Percentiles rank a stretch among this genome's conserved stretches.
These are phyloP conservation scores for Leucocoprinus birnbaumii DNA, from an alignment of 768 basidiomycete genomes.

Conservation along the genomic window DNA sequence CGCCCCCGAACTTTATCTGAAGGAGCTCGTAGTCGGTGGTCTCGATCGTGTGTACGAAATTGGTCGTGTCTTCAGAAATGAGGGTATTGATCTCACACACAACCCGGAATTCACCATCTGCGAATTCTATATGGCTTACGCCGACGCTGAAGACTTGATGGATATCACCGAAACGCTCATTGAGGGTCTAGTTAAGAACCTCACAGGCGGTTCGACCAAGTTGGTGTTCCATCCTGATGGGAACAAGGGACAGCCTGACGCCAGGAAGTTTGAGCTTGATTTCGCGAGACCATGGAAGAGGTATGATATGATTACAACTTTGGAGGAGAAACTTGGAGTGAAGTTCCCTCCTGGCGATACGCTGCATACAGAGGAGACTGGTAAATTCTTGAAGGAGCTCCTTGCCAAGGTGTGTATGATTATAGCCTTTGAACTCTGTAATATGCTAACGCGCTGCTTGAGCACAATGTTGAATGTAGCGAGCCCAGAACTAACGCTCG, in stretches of 20 bases:
- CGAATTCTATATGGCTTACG: slow-evolving; percentile 99
- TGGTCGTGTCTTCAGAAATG: slow-evolving; percentile 96
- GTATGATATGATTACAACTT: slow-evolving; percentile 95
- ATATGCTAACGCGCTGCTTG: background rate
- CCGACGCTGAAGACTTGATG: slow-evolving; percentile 99
- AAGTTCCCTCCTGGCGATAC: slow-evolving; percentile 93
- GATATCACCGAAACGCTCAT: slow-evolving; percentile 91
- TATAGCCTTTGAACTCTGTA: background rate
- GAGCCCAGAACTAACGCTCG: slow-evolving; percentile 95
- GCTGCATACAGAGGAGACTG: slow-evolving; percentile 83
- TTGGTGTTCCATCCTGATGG: slow-evolving; percentile 92
- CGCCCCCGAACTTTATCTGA: slow-evolving; percentile 97
- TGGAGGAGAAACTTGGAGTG: slow-evolving; percentile 90
- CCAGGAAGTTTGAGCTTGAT: slow-evolving; percentile 69
- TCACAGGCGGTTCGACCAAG: slow-evolving; percentile 79
- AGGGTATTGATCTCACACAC: slow-evolving; percentile 98
- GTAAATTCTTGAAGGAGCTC: slow-evolving; percentile 82
- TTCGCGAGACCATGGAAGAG: slow-evolving; percentile 97
- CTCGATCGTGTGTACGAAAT: slow-evolving; percentile 98
- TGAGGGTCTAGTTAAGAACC: slow-evolving; percentile 85
- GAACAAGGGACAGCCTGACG: slow-evolving; percentile 69
- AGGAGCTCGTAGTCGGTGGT: slow-evolving; percentile 95
- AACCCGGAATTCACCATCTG: slow-evolving; percentile 99
- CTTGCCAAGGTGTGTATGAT: slow-evolving; percentile 66
- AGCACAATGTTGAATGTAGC: slow-evolving; percentile 96